Base-by-base conservation (phyloP, 257 asterid species). In the Solanum ahanhuiri region DNA sequence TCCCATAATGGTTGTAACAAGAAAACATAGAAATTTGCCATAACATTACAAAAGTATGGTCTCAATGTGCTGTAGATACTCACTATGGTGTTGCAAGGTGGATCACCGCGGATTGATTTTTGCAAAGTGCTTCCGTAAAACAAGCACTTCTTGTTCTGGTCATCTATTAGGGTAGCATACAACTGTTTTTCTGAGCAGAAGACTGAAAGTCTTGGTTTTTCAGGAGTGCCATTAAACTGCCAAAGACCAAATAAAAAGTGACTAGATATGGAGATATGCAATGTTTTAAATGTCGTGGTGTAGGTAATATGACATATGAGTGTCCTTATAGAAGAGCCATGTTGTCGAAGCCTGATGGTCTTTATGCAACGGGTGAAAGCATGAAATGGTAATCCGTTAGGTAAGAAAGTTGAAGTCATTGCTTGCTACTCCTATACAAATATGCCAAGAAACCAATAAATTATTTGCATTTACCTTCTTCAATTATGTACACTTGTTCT, bases 181-280 rank as follows among this genome's bases (percentile, higher is more conserved):
- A 96, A 72, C 87, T 95, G 99, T 88, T 93, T 95, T 15, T 90
- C 92, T 39, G 98, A 96, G 89, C 95, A 95, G 92, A 95, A 96
- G 54, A 95, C 98, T 12, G 98, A 96, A 57, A 94, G 98, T 94
- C 98, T 94, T 57, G 98, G 98, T 86, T 87, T 93, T 82, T 87
- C 81, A 7, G 95, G 91, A 5, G 94, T 95, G 69, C 98, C 98
- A 58, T 96, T 93, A 28, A 91, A 96, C 99, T 95, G 93, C n/a
- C 81, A 64, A 43, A 37, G 43, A 79, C 34, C 18, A 12, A 37
- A 37, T 6, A 0, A 63, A 3, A 67, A 15, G 28, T 12, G 8
- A 15, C 25, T 79, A 79, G 39, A 8, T n/a, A 45, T 45, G 1
- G 66, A 79, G 25, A 43, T 28, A 77, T 15, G 64, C 37, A 43